Evolutionary conservation across 306 rosid species (phyloP).

Genomic region (Cucurbita pepo): DNA sequence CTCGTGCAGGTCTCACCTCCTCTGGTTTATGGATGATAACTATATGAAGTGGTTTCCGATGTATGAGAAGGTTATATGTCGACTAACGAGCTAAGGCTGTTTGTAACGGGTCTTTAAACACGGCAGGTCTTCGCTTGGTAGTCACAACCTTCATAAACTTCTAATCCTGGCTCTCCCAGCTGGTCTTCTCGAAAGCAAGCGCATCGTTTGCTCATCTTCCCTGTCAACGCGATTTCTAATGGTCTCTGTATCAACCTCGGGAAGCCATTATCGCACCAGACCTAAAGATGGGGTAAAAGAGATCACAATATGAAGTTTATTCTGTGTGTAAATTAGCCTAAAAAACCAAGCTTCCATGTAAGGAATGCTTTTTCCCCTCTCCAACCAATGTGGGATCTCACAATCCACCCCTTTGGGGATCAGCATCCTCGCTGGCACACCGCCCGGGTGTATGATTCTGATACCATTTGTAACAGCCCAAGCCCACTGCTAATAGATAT

Average conservation of each 20-base stretch:
- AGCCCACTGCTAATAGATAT: no score
- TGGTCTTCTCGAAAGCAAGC: conserved; percentile 77
- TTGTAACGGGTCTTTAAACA: conserved; percentile 8
- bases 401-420: no score
- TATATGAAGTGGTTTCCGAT: neutral
- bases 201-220: conserved; percentile 83
- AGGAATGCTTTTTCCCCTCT: no score
- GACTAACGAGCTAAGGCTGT: neutral
- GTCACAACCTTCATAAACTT: conserved; percentile 69
- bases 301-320: neutral
- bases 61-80: neutral
- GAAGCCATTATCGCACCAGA: conserved; percentile 81
- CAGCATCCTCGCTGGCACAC: no score
- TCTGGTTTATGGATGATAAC: neutral
- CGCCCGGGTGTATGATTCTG: no score
- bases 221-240: conserved; percentile 69
- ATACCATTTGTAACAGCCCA: no score
- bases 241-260: conserved; percentile 86
- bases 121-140: conserved; percentile 47
- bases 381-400: no score
- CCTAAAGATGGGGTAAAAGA: conserved; percentile 21
- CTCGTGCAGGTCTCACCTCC: neutral
- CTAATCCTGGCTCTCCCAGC: conserved; percentile 52
- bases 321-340: neutral
- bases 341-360: neutral